Conservation (phyloP, 345 rosid species). For the Euphorbia peplus region DNA sequence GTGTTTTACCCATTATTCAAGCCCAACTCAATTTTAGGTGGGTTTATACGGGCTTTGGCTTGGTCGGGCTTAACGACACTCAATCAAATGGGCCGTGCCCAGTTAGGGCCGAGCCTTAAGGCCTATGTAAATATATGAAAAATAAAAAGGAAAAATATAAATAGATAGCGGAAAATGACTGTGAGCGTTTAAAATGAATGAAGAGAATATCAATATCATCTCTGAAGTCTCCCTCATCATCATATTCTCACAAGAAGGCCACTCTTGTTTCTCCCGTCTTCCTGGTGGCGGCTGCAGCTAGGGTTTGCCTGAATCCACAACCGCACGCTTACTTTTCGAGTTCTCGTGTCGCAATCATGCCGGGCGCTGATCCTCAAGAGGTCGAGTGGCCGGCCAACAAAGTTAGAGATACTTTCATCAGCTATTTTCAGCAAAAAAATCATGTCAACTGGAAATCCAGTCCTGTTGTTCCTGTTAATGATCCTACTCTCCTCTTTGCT, state of each 20-base stretch:
- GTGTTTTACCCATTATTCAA: too few relatives aligned
- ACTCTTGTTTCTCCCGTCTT: background rate
- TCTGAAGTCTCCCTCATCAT: background rate
- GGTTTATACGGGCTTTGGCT: too few relatives aligned
- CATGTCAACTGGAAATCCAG: conserved; percentile 87
- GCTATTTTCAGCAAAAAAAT: conserved; percentile 57
- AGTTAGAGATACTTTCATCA: conserved; percentile 76
- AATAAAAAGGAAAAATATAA: too few relatives aligned
- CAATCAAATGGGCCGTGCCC: too few relatives aligned
- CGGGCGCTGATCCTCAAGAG: conserved; percentile 18
- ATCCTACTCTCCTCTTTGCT: conserved; percentile 90
- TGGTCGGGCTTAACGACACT: too few relatives aligned
- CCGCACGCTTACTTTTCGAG: background rate
- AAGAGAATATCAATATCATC: conserved; percentile 14
- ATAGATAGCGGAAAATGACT: too few relatives aligned
- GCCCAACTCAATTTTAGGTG: too few relatives aligned
- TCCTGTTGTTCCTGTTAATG: conserved; percentile 85
- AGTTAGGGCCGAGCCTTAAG: too few relatives aligned
- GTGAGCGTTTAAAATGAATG: conserved; percentile 14
- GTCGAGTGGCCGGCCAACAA: conserved; percentile 58
- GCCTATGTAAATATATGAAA: too few relatives aligned
- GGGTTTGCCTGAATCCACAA: conserved; percentile 1
- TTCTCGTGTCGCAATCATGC: conserved; percentile 20
- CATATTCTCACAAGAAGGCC: background rate
- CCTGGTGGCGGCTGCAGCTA: conserved; percentile 9